Evolutionary conservation across 163 green algal genomes (phyloP).

Genomic region (Coccomyxa subellipsoidea): DNA sequence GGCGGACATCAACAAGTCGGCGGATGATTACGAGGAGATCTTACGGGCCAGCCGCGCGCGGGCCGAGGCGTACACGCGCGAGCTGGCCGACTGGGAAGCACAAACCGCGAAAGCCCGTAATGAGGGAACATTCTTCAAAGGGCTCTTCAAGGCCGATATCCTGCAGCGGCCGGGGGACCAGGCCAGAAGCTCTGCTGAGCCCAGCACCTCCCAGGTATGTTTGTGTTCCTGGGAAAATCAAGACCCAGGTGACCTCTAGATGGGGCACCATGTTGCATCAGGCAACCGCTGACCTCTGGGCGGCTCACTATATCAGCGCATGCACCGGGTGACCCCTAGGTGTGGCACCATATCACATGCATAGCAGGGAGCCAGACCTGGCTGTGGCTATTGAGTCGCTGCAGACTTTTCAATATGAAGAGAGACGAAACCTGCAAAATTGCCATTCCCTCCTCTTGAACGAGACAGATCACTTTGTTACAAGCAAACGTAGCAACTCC

Average conservation of each 20-base stretch:
- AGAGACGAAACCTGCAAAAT: too few relatives aligned
- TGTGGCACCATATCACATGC: too few relatives aligned
- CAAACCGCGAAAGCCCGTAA: constrained; percentile 36
- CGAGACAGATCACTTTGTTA: too few relatives aligned
- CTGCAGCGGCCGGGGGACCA: neutral
- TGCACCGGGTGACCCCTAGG: too few relatives aligned
- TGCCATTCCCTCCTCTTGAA: too few relatives aligned
- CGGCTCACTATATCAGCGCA: too few relatives aligned
- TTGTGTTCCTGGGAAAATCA: neutral
- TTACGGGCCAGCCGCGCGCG: constrained; percentile 31
- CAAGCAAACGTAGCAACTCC: neutral
- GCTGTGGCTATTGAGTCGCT: too few relatives aligned
- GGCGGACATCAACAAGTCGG: constrained; percentile 52
- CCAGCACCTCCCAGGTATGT: neutral
- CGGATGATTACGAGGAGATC: constrained; percentile 50
- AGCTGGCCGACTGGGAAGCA: constrained; percentile 40
- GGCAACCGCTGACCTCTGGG: too few relatives aligned
- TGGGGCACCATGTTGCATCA: neutral
- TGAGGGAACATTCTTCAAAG: constrained; percentile 50
- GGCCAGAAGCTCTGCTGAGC: neutral
- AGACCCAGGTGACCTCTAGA: too few relatives aligned
- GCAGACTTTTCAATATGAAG: too few relatives aligned
- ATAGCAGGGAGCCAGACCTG: too few relatives aligned
- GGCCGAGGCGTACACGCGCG: constrained; percentile 29
- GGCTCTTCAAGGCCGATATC: constrained; percentile 23